Percentiles rank a stretch among this genome's conserved stretches.
phyloP scores from a whole-genome alignment of 108 stramenopile species.

The Aurantiochytrium sp. region DNA sequence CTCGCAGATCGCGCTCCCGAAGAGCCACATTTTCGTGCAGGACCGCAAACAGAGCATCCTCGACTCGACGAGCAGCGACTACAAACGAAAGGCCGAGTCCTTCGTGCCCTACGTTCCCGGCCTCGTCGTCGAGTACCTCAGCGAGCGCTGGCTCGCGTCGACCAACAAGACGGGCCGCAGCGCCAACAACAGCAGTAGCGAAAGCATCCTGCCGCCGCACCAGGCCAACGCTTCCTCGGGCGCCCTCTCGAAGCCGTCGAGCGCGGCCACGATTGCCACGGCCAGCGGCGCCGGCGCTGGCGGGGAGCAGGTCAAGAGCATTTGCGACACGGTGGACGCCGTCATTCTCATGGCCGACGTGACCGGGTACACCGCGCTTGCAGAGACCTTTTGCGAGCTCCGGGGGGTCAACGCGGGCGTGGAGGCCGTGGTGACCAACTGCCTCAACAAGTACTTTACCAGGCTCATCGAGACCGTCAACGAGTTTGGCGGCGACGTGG shows the following conservation, averaged over 20 bases:
- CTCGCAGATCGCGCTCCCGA: neutral
- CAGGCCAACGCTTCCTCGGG: no score
- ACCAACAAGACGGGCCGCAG: neutral
- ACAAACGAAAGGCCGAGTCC: neutral
- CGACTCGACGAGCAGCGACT: constrained; percentile 9
- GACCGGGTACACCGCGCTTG: constrained; percentile 19
- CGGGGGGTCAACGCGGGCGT: constrained; percentile 13
- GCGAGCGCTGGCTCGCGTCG: neutral
- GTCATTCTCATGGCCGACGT: constrained; percentile 25
- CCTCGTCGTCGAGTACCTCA: neutral
- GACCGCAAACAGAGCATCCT: constrained; percentile 20
- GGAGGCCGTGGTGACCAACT: constrained; percentile 50
- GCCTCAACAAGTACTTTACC: constrained; percentile 53
- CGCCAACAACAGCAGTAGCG: neutral
- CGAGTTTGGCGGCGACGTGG: constrained; percentile 60
- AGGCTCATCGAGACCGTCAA: constrained; percentile 54
- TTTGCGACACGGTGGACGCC: constrained; percentile 3
- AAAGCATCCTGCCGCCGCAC: neutral
- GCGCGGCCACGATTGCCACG: neutral
- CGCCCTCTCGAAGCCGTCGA: neutral
- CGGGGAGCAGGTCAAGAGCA: neutral
- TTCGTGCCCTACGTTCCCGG: constrained; percentile 8
- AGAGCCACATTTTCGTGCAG: neutral
- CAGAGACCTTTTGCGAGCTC: constrained; percentile 20
- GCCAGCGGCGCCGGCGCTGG: neutral